phyloP scores from a whole-genome alignment of 2,329 filamentous ascomycete species.

The Penicillium sp. region DNA sequence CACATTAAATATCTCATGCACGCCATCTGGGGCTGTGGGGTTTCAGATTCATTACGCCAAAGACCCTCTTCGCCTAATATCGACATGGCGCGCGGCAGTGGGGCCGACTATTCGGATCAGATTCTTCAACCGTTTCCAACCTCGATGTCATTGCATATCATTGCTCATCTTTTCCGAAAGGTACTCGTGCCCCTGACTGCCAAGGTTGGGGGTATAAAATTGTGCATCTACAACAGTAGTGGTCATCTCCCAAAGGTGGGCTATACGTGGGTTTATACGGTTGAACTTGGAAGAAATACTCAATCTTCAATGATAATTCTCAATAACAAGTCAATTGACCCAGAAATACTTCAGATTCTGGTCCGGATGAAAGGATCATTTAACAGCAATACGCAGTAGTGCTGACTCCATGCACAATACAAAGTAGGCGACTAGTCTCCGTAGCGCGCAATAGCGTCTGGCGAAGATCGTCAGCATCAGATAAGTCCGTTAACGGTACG shows the following conservation, averaged over 20 bases:
- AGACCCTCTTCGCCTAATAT: neutral
- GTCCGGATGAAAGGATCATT: neutral
- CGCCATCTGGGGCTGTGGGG: neutral
- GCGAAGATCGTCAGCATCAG: neutral
- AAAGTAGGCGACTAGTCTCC: neutral
- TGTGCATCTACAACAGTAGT: no score
- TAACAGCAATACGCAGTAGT: neutral
- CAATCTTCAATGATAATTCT: neutral
- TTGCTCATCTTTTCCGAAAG: neutral
- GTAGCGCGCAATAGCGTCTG: neutral
- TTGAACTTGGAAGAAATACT: no score
- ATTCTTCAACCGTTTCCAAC: neutral
- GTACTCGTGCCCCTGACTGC: neutral
- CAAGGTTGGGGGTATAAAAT: no score
- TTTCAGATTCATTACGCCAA: neutral
- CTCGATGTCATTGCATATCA: neutral
- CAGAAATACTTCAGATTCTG: neutral
- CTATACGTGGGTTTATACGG: no score
- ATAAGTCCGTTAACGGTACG: neutral
- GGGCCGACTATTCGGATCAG: neutral
- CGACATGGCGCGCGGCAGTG: neutral
- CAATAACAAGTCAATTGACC: neutral
- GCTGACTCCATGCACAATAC: neutral
- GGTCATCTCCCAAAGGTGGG: no score
- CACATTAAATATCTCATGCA: neutral